Evolutionary conservation across 495 filamentous ascomycete genomes (phyloP).

Genomic region (Penicillium angulare): DNA sequence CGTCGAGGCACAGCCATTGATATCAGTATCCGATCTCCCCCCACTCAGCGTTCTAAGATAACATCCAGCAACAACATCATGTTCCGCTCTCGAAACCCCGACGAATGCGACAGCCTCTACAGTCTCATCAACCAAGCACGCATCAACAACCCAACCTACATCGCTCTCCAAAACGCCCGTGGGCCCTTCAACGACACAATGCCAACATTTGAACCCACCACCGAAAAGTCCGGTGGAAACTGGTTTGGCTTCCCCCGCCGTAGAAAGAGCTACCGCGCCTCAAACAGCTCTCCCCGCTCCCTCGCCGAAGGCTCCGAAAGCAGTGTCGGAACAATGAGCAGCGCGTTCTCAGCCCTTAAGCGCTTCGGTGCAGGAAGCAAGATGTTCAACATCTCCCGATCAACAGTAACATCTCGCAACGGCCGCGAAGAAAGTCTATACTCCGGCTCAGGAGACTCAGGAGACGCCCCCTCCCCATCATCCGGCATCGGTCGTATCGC

Average conservation of each 20-base stretch:
- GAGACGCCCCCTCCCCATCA: conserved; percentile 38
- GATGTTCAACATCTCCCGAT: conserved; percentile 75
- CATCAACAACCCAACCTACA: conserved; percentile 85
- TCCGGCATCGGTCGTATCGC: conserved; percentile 57
- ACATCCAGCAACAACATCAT: conserved; percentile 74
- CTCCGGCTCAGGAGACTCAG: conserved; percentile 56
- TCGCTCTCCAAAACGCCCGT: conserved; percentile 73
- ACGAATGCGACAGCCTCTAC: conserved; percentile 81
- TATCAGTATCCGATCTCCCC: conserved; percentile 85
- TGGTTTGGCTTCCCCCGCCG: conserved; percentile 50
- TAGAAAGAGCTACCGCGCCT: conserved; percentile 59
- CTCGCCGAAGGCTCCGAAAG: conserved; percentile 56
- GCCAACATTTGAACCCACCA: conserved; percentile 28
- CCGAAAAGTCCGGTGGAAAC: conserved; percentile 31
- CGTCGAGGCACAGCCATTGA: conserved; percentile 88
- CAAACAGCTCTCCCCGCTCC: conserved; percentile 45
- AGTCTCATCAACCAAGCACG: conserved; percentile 76
- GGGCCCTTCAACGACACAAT: conserved; percentile 35
- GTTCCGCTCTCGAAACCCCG: conserved; percentile 76
- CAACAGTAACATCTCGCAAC: conserved; percentile 56
- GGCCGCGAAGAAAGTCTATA: conserved; percentile 61
- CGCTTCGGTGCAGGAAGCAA: conserved; percentile 62
- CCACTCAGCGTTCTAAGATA: conserved; percentile 66
- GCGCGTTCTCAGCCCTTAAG: conserved; percentile 70
- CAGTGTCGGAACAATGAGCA: conserved; percentile 57